phyloP scores from a whole-genome alignment of 192 early-diverging fungal species.

The Lobulomyces angularis region DNA sequence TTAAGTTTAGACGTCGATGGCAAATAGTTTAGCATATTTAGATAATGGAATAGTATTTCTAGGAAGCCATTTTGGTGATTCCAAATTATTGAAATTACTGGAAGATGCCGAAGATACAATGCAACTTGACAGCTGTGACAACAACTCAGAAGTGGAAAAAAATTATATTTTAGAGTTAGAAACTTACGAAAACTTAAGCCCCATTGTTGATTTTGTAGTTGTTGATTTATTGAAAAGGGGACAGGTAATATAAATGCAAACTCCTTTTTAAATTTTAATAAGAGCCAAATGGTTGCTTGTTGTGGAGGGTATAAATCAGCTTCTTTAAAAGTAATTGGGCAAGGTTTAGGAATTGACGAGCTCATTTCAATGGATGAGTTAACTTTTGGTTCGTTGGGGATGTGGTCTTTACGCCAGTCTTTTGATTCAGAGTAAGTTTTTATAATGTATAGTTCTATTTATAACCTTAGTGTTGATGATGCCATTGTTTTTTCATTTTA shows the following conservation, averaged over 20 bases:
- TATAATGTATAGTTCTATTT: too few relatives aligned
- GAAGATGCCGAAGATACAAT: conserved; percentile 20
- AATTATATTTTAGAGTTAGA: conserved; percentile 50
- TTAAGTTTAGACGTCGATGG: conserved; percentile 25
- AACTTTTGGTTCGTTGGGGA: conserved; percentile 49
- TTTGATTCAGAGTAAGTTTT: conserved; percentile 29
- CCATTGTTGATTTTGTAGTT: conserved; percentile 74
- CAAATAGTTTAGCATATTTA: conserved; percentile 54
- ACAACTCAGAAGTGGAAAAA: too few relatives aligned
- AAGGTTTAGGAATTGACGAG: conserved; percentile 76
- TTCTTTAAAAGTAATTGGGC: conserved; percentile 66
- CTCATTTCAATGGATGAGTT: conserved; percentile 38
- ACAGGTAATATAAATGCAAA: conserved; percentile 14
- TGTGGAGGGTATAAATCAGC: conserved; percentile 66
- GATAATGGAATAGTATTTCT: conserved; percentile 58
- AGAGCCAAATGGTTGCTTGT: conserved; percentile 74
- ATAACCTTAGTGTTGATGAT: conserved; percentile 30
- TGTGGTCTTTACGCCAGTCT: conserved; percentile 56
- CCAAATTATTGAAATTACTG: conserved; percentile 55
- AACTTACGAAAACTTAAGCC: conserved; percentile 62
- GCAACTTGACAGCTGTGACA: conserved; percentile 12
- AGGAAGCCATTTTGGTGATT: conserved; percentile 79
- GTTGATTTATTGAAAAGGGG: conserved; percentile 63
- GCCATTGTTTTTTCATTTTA: conserved; percentile 52
- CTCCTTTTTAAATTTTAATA: conserved; percentile 2